Conservation (phyloP, 305 asterid genomes). For the Coffea humblotiana region DNA sequence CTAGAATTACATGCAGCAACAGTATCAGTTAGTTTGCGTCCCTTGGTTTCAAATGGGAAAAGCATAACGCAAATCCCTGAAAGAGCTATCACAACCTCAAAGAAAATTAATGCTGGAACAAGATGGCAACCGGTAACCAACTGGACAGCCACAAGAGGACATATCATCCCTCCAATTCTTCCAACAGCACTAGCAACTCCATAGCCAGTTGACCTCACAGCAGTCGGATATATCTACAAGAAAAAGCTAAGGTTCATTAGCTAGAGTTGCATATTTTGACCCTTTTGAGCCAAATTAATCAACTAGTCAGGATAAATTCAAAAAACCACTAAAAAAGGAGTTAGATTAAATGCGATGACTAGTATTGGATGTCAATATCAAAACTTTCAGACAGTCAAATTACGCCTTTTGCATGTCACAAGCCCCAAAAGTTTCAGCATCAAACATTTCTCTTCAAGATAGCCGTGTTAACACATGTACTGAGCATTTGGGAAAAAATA, state of each 20-base stretch:
- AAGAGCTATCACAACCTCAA: constrained; percentile 46
- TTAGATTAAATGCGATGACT: not conserved
- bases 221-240: constrained; percentile 68
- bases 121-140: constrained; percentile 69
- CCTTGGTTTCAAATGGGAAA: constrained; percentile 64
- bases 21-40: constrained; percentile 45
- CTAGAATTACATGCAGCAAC: constrained; percentile 9
- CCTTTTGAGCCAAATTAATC: not conserved
- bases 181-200: constrained; percentile 71
- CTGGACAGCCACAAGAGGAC: constrained; percentile 74
- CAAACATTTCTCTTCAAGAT: not conserved
- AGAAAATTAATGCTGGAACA: constrained; percentile 52
- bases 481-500: not conserved
- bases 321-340: not conserved
- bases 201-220: constrained; percentile 64
- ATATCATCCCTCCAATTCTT: constrained; percentile 78
- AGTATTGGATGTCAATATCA: not conserved
- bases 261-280: not conserved
- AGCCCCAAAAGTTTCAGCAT: not conserved
- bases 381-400: too few species aligned
- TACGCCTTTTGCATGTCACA: not conserved
- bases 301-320: not conserved
- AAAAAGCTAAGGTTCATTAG: not conserved
- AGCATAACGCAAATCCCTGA: constrained; percentile 47
- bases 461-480: not conserved